Conservation (phyloP, 345 rosid species). For the Carallia brachiata region DNA sequence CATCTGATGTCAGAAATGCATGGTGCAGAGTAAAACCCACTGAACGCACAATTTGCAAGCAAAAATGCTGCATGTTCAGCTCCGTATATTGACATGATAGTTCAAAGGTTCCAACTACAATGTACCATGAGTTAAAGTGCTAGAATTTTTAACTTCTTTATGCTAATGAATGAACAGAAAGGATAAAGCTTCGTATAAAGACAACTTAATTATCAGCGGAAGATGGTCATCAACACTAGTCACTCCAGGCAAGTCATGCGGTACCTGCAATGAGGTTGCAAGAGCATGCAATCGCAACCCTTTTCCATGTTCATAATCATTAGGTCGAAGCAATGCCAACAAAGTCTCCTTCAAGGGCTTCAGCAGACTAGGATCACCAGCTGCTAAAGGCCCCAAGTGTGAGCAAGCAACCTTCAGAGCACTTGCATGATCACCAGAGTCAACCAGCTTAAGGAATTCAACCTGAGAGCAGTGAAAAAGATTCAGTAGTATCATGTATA, state of each 20-base stretch:
- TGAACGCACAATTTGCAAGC: too few species aligned
- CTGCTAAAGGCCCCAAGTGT: slow-evolving; percentile 88
- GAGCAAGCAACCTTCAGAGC: slow-evolving; percentile 83
- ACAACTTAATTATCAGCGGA: too few species aligned
- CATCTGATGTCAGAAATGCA: neutral
- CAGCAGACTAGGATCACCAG: slow-evolving; percentile 56
- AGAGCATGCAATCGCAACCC: slow-evolving; percentile 70
- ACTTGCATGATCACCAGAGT: slow-evolving; percentile 67
- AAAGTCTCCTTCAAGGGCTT: slow-evolving; percentile 90
- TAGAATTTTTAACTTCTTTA: too few species aligned
- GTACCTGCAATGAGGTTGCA: slow-evolving; percentile 84
- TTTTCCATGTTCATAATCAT: slow-evolving; percentile 49
- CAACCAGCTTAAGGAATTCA: slow-evolving; percentile 81
- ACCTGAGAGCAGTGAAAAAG: slow-evolving; percentile 43
- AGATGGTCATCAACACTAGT: too few species aligned
- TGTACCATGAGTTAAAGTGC: too few species aligned
- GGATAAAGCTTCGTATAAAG: too few species aligned
- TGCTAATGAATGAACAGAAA: too few species aligned
- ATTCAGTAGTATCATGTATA: neutral
- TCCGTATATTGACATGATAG: too few species aligned
- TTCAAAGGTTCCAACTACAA: too few species aligned
- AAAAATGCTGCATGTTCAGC: too few species aligned
- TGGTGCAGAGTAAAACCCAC: too few species aligned
- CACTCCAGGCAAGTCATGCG: too few species aligned
- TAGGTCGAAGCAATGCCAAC: slow-evolving; percentile 63